Evolutionary conservation across 2,329 filamentous ascomycete species (phyloP).

Genomic region (Kalmusia sp.): DNA sequence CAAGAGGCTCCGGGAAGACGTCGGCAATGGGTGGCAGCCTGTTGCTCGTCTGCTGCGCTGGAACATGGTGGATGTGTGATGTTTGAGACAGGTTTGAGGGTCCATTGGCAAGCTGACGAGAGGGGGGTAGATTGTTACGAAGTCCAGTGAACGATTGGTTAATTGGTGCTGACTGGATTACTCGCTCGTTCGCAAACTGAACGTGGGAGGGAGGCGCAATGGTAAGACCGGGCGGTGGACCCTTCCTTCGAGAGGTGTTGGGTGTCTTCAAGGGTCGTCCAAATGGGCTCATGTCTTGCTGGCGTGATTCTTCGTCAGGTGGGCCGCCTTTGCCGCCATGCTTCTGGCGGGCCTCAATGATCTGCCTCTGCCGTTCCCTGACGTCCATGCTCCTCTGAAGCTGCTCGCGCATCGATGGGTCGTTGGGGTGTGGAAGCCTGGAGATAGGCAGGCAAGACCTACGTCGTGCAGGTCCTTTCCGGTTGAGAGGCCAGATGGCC

Average conservation of each 20-base stretch:
- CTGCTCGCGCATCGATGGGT: constrained; percentile 96
- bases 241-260: constrained; percentile 73
- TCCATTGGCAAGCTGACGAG: constrained; percentile 80
- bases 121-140: constrained; percentile 67
- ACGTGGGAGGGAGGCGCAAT: constrained; percentile 95
- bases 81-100: constrained; percentile 82
- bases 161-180: constrained; percentile 95
- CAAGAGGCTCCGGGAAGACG: constrained; percentile 84
- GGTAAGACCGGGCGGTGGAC: constrained; percentile 85
- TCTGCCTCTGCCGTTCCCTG: constrained; percentile 89
- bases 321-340: constrained; percentile 63
- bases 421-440: constrained; percentile 94
- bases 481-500: constrained; percentile 75
- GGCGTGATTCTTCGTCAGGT: constrained; percentile 39
- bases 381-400: constrained; percentile 93
- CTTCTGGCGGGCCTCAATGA: constrained; percentile 93
- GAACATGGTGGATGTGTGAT: constrained; percentile 89
- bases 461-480: constrained; percentile 89
- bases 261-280: constrained; percentile 68
- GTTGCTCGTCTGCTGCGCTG: constrained; percentile 87
- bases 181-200: constrained; percentile 90
- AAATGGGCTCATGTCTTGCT: constrained; percentile 51
- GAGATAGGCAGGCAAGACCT: constrained; percentile 91
- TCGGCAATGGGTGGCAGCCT: constrained; percentile 92
- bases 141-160: constrained; percentile 95